Evolutionary conservation across 192 early-diverging fungal species (phyloP).

Genomic region (Phycomyces blakesleeanus): DNA sequence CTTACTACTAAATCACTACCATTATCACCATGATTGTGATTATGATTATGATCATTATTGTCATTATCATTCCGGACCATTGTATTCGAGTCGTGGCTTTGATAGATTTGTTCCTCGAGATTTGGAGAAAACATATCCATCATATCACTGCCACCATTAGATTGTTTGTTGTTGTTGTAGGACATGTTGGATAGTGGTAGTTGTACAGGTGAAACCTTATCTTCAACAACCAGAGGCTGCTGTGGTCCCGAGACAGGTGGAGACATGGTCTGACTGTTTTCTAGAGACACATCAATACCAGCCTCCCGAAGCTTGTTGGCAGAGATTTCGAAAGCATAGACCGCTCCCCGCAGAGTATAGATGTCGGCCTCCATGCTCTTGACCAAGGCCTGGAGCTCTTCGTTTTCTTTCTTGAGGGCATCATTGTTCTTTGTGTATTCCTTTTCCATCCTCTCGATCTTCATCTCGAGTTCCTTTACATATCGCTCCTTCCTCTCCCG

Average conservation of each 20-base stretch:
- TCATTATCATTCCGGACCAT: too few relatives aligned
- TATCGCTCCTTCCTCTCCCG: conserved; percentile 84
- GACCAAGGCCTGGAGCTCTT: conserved; percentile 42
- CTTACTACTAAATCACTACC: too few relatives aligned
- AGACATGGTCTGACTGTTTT: too few relatives aligned
- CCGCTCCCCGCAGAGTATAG: conserved; percentile 48
- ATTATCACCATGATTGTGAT: too few relatives aligned
- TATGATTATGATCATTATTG: too few relatives aligned
- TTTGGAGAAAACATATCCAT: background rate
- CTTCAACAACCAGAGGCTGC: background rate
- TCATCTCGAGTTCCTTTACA: conserved; percentile 73
- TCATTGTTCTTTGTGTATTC: conserved; percentile 38
- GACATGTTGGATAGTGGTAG: background rate
- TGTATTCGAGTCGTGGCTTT: too few relatives aligned
- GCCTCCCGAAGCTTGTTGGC: conserved; percentile 34
- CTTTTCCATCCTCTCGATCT: conserved; percentile 66
- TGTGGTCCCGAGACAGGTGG: background rate
- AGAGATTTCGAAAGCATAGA: conserved; percentile 49
- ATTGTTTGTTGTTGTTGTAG: too few relatives aligned
- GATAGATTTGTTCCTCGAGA: background rate
- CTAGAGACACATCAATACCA: conserved; percentile 1
- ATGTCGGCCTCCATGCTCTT: conserved; percentile 52
- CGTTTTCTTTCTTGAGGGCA: conserved; percentile 46
- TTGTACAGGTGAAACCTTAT: background rate
- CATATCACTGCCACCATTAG: too few relatives aligned